Evolutionary conservation across 345 rosid species (phyloP).

Genomic region (Turnera subulata): DNA sequence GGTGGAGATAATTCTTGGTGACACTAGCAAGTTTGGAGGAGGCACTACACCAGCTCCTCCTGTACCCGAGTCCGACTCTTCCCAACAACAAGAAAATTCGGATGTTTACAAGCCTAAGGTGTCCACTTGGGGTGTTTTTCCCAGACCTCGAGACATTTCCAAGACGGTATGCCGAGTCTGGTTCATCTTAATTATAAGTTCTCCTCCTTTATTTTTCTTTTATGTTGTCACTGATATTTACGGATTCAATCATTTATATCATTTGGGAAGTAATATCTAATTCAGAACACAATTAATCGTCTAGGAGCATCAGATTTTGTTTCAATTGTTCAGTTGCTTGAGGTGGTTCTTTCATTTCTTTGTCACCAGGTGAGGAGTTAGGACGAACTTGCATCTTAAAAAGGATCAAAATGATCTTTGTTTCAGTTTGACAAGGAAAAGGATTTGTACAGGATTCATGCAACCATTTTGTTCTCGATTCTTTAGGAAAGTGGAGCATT

Average conservation of each 20-base stretch:
- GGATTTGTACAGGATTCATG: constrained; percentile 8
- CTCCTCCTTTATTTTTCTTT: neutral
- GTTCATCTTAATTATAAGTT: neutral
- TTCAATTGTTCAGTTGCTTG: neutral
- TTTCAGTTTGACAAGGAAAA: neutral
- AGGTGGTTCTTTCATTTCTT: neutral
- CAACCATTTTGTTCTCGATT: neutral
- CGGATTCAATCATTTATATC: no score
- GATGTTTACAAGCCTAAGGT: constrained; percentile 82
- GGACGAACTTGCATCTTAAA: neutral
- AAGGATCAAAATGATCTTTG: neutral
- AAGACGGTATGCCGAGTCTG: constrained; percentile 42
- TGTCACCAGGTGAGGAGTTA: neutral
- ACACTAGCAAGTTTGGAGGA: constrained; percentile 49
- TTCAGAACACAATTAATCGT: neutral
- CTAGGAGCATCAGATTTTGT: neutral
- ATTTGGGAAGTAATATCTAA: no score
- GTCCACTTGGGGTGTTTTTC: constrained; percentile 92
- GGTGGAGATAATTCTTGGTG: constrained; percentile 89
- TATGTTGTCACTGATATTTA: neutral
- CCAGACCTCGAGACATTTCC: constrained; percentile 84
- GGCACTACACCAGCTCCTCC: no score
- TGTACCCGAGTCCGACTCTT: no score
- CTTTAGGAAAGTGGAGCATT: neutral
- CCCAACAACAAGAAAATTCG: constrained; percentile 32